Base-by-base conservation (phyloP, 495 filamentous ascomycete genomes). In the Coniosporium apollinis region DNA sequence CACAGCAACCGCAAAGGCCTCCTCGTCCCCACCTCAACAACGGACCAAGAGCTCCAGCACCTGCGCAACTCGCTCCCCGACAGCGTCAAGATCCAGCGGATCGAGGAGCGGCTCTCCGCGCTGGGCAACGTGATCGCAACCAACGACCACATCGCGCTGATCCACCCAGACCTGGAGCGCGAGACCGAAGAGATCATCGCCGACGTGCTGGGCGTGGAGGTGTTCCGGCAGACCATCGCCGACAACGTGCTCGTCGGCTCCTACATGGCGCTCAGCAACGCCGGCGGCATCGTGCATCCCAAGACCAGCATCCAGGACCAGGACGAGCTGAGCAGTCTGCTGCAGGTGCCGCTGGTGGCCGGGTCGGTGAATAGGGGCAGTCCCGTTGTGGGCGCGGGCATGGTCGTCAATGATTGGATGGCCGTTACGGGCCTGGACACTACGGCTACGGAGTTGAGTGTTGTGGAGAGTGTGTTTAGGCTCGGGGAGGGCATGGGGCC, bases 361-460 rank as follows among this genome's bases (percentile, higher is more conserved):
- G 89, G 89, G 20, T 80, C 72, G 49, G 77, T 97, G 15, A 97
- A 97, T 59, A 71, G 89, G 38, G 91, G 89, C 22, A 80, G 72
- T 41, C 72, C 82, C 28, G 85, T 96, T n/a, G 83, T 97, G 20
- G 89, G 89, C 17, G 89, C 89, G 8, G 89, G 89, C 17, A 93
- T 96, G 82, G 89, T 97, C 7, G 89, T 97, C 37, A 97, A 97
- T 53, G 89, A 97, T 64, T 96, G 89, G 89, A 70, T 96, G 59
- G 91, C 89, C 6, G 82, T 97, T n/a, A 91, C 85, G 2, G 53
- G 89, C 7, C 61, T 94, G 30, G 91, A 96, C 52, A 97, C 89
- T 10, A 97, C 89, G 17, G 89, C 89, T 8, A 94, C 89, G 5
- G 89, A 97, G 61, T 60, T 97, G 51, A 91, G 81, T 48, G 89